Evolutionary conservation across 768 basidiomycete genomes (phyloP).

Genomic region (Sporobolomyces phaffii): DNA sequence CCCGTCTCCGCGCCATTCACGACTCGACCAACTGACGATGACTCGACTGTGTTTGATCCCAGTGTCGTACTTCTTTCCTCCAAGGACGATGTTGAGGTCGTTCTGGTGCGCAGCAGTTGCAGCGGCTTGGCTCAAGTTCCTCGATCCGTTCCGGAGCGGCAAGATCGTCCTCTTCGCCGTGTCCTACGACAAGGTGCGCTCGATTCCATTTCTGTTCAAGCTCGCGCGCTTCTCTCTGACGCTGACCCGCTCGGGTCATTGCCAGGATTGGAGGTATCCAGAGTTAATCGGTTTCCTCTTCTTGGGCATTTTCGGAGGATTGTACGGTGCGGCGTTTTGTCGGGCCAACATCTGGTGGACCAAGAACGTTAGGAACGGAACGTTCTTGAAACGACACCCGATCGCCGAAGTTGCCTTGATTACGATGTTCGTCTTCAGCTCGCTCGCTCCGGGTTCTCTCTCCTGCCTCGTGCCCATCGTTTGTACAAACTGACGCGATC

Average conservation of each 20-base stretch:
- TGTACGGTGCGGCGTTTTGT: constrained; percentile 90
- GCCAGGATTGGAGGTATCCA: constrained; percentile 83
- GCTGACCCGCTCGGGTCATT: no score
- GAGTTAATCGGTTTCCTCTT: constrained; percentile 79
- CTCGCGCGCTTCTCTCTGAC: not conserved
- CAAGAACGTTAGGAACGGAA: constrained; percentile 69
- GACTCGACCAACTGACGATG: not conserved
- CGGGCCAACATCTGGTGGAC: constrained; percentile 83
- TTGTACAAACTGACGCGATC: not conserved
- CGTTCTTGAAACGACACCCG: constrained; percentile 73
- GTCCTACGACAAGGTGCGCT: constrained; percentile 68
- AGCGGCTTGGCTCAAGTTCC: constrained; percentile 67
- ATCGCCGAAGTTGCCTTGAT: constrained; percentile 76
- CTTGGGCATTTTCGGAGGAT: constrained; percentile 82
- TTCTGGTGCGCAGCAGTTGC: constrained; percentile 85
- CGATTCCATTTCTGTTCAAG: no score
- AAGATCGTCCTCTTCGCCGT: constrained; percentile 90
- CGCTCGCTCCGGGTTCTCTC: not conserved
- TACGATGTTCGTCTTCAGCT: constrained; percentile 42
- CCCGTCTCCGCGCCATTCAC: not conserved
- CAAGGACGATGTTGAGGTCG: constrained; percentile 45
- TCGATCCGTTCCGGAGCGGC: constrained; percentile 92
- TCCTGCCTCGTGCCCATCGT: not conserved
- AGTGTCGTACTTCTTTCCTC: constrained; percentile 76
- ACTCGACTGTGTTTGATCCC: no score